Evolutionary conservation across 768 basidiomycete species (phyloP), one percentile per base, ranked within the genome.

Genomic region (Suillus subaureus): DNA sequence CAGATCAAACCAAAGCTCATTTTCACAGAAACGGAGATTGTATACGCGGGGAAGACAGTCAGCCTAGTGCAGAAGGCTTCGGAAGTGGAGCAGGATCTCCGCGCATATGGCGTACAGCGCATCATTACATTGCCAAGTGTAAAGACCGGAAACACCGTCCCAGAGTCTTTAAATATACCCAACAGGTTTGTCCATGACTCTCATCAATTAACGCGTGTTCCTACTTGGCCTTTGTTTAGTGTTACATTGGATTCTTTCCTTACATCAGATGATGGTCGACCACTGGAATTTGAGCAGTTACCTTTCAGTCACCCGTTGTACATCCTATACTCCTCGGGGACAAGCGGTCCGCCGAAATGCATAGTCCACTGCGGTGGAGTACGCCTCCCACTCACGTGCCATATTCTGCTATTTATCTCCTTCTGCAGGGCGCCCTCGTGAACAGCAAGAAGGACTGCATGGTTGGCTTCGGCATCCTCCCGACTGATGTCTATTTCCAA

Each of bases 301-400:
- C 87, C 90, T 0, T 94, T 95, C 74, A 83, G 82, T 66, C 91
- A 93, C 42, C 94, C 94, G 2, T 77, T 92, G 18, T 94, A 87
- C 76, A 93, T 96, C 65, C 72, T 95, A 16, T 96, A 94, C 75
- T 93, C 90, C 43, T 93, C 91, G 18, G 94, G 94, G 18, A 96
- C 94, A 0, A 92, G 91, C 3, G 94, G 94, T 26, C 87, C 89
- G 57, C 92, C 92, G 0, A 94, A 94, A 75, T 93, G 92, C 64
- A 93, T 94, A 60, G 87, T 93, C 2, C 93, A 94, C 75, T 82
- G 83, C 49, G 89, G 85, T 11, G 93, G 93, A 4, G 87, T 70
- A 51, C 31, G 15, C 49, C 13, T 49, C 60, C 55, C 35, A 23
- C 51, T 45, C 31, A 51, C 11, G 8, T 64, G 13, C 28, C 26